Base-by-base conservation (phyloP, 2,329 filamentous ascomycete species). In the Tolypocladium sp. region DNA sequence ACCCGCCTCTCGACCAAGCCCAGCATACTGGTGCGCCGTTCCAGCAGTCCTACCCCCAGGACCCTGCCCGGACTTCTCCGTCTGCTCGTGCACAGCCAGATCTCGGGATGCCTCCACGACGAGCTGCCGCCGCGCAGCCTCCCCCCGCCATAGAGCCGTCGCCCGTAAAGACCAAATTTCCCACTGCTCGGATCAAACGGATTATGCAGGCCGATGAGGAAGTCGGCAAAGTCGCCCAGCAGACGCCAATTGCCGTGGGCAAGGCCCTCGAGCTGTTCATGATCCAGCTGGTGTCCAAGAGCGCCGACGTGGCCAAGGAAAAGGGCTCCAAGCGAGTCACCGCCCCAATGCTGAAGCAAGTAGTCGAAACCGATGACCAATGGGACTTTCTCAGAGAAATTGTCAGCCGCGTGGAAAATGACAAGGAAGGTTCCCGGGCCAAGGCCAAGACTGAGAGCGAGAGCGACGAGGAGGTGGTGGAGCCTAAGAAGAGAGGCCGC, bases 201-300 rank as follows among this genome's bases (percentile, higher is more conserved):
- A 97, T 99, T 69, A 97, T 99, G 94, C 94, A 99, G 76, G 93
- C 93, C 13, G 94, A 99, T 70, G 94, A 99, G 70, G 94, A 99
- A 72, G 92, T 99, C 0, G 94, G 94, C 62, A 99, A 99, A 76
- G 94, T 99, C 12, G 92, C 94, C 4, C 94, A 99, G 74, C 94
- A 97, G 62, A 97, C 94, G 0, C 93, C 93, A 20, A 95, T 96
- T 59, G 94, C 93, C 33, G 93, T 97, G 52, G 91, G 91, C 65
- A 97, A 97, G 78, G 94, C 94, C 20, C 82, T 99, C 8, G 94
- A 99, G 76, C 82, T 99, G 10, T 99, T 99, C 72, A 99, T 99
- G 94, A 91, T 97, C 63, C 88, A 91, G 49, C 82, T 99, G 59
- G 93, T 97, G 62, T 87, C 87, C 35, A 93, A 92, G 71, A 92